A percentile compares a stretch with the other conserved stretches of the same genome.
phyloP scores from a whole-genome alignment of 1,284 basidiomycete species.

The Puccinia brachypodii region DNA sequence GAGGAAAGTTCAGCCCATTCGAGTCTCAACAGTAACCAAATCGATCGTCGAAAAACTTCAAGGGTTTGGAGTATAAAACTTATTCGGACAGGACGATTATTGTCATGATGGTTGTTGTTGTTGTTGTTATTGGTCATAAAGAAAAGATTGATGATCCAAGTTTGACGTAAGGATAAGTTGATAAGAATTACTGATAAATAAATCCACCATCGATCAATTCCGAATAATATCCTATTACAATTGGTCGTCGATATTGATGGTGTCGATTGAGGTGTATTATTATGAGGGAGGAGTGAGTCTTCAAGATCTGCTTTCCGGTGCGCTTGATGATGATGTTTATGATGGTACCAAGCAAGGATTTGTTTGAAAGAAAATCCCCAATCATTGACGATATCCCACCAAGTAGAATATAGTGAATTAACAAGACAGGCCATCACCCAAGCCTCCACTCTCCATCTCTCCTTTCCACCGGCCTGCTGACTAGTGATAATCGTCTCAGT shows the following conservation, averaged over 20 bases:
- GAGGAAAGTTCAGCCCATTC: conserved; percentile 60
- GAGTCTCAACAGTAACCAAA: conserved; percentile 94
- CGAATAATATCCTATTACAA: conserved; percentile 61
- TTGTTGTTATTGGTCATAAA: too few species aligned
- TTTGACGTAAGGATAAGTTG: conserved; percentile 86
- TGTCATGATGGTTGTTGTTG: conserved; percentile 78
- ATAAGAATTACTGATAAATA: conserved; percentile 82
- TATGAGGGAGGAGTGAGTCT: not conserved
- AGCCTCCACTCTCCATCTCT: conserved; percentile 17
- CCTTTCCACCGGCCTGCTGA: not conserved
- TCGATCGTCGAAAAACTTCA: conserved; percentile 84
- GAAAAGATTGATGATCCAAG: conserved; percentile 89
- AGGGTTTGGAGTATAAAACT: conserved; percentile 89
- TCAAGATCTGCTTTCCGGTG: not conserved
- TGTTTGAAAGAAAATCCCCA: conserved; percentile 83
- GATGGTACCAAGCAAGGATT: not conserved
- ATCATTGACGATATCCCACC: conserved; percentile 99
- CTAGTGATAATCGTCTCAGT: too few species aligned
- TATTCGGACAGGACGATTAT: conserved; percentile 77
- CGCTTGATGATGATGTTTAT: not conserved
- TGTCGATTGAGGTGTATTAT: too few species aligned
- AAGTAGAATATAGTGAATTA: conserved; percentile 94
- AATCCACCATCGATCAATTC: conserved; percentile 65
- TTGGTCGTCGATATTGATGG: not conserved
- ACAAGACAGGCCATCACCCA: conserved; percentile 67